Base-by-base conservation (phyloP, 2,329 filamentous ascomycete genomes). In the Diaporthe australafricana region DNA sequence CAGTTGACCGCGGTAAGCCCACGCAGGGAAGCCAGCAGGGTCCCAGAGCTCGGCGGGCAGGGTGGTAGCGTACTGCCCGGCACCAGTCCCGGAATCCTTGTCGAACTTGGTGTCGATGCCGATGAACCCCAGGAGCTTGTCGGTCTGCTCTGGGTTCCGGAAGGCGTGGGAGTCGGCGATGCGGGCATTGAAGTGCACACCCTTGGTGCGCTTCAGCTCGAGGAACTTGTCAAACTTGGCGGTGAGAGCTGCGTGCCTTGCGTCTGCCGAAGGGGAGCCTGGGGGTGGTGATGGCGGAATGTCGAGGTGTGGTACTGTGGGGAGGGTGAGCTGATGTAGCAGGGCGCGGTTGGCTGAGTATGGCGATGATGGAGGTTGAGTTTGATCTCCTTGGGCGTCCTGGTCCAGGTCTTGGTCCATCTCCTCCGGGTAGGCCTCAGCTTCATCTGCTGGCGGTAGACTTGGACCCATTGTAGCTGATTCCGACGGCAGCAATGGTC, bases 161-260 rank as follows among this genome's bases (percentile, higher is more conserved):
- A 95, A 83, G 9, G 92, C 89, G 0, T 88, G 82, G 0, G 91
- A 93, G 71, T 87, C 86, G 45, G 92, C 89, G 11, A 96, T 84
- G 73, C 92, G 91, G 76, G 90, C 86, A 80, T 96, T 95, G 85
- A 96, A 96, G 81, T 96, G 94, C 20, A 91, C 86, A 5, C 91
- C 91, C 74, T 92, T 89, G 77, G 89, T 90, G 47, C 79, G 77
- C 83, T 96, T 96, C n/a, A 96, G 86, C 56, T 89, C 86, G 0
- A 96, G 87, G 75, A 96, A 96, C 72, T 90, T 89, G 74, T 90
- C 87, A 76, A 96, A 92, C 77, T 94, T 95, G 75, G 88, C 87
- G 65, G 88, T 91, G 16, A 90, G 82, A 1, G 78, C 77, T 7
- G 73, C 75, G 3, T 75, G 81, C 35, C 42, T 67, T 25, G 50